Conservation (phyloP, 441 rosid species). For the Francoa sonchifolia region DNA sequence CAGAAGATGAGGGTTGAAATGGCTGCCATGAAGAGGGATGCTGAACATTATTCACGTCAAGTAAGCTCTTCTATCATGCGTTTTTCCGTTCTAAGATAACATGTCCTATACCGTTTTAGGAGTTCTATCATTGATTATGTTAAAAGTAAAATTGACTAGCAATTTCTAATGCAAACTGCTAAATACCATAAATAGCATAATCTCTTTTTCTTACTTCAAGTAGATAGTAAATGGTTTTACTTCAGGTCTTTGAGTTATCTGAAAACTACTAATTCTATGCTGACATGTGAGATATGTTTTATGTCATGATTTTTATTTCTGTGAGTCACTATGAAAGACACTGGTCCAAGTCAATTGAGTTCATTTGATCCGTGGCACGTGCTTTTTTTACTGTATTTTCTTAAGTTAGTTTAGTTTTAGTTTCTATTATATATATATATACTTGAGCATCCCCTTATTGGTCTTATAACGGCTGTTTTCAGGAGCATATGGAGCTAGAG, state of each 20-base stretch:
- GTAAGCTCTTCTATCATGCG: slow-evolving; percentile 27
- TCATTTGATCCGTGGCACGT: background rate
- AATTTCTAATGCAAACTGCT: too few species aligned
- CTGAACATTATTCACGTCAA: slow-evolving; percentile 97
- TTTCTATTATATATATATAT: background rate
- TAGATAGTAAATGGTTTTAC: too few species aligned
- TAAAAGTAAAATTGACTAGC: background rate
- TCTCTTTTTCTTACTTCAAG: too few species aligned
- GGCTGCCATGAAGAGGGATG: slow-evolving; percentile 98
- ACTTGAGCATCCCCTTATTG: slow-evolving; percentile 16
- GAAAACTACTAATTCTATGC: background rate
- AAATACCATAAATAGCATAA: too few species aligned
- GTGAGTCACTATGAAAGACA: background rate
- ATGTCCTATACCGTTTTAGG: too few species aligned
- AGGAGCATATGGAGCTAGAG: slow-evolving; percentile 99
- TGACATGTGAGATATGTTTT: background rate
- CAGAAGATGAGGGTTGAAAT: slow-evolving; percentile 95
- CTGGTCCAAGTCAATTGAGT: background rate
- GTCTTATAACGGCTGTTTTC: slow-evolving; percentile 20
- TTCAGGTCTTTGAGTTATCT: background rate
- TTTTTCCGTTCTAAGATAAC: too few species aligned
- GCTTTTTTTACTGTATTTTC: too few species aligned
- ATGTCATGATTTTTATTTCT: background rate
- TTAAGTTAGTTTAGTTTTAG: too few species aligned
- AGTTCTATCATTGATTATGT: too few species aligned